Percentiles rank a stretch among this genome's conserved stretches.
These are phyloP conservation scores for Silene vulgaris DNA, from an alignment of 179 eudicot genomes.

Conservation along the genomic window DNA sequence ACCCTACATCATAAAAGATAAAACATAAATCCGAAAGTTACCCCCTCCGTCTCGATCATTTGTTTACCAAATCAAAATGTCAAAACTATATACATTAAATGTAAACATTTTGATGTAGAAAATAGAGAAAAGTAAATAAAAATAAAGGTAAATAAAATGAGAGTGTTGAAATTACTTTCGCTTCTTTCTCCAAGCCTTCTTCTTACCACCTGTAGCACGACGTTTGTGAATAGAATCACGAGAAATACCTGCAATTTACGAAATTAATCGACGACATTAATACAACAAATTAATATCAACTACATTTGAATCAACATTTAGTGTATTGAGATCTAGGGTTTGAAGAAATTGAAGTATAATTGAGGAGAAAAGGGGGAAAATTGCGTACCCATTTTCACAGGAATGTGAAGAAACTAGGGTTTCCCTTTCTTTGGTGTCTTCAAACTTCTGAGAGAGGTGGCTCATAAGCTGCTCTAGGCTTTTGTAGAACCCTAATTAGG, in stretches of 20 bases:
- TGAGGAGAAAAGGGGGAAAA: not conserved
- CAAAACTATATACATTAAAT: not conserved
- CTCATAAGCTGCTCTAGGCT: not conserved
- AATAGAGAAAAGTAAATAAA: not conserved
- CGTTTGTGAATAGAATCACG: constrained; percentile 90
- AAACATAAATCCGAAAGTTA: no score
- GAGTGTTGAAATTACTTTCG: constrained; percentile 39
- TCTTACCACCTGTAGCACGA: constrained; percentile 88
- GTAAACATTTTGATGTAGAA: not conserved
- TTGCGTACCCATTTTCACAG: constrained; percentile 5
- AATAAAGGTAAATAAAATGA: not conserved
- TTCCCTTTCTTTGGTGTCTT: not conserved
- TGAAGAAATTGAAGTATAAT: not conserved
- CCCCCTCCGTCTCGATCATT: not conserved
- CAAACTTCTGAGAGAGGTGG: not conserved
- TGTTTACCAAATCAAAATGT: not conserved
- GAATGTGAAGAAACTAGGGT: constrained; percentile 1
- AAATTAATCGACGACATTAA: not conserved
- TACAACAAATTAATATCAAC: not conserved
- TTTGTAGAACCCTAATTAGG: not conserved
- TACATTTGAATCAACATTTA: not conserved
- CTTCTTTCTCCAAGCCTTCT: constrained; percentile 93
- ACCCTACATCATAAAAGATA: no score
- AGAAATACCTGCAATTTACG: constrained; percentile 55
- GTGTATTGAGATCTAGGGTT: not conserved